Conservation (phyloP, 345 rosid species). For the Eucalyptus pauciflora region DNA sequence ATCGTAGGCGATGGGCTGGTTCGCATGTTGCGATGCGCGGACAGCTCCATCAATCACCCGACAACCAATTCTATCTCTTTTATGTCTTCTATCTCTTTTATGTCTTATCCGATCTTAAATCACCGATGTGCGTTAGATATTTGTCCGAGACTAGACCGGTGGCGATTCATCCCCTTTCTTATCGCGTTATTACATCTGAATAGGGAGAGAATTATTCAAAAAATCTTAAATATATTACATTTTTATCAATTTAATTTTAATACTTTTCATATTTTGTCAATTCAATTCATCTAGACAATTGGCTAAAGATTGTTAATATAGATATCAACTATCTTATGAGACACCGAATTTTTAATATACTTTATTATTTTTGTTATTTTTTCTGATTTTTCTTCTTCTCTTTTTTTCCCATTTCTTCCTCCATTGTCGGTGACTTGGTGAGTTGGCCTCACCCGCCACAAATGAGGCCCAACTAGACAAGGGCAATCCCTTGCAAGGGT, state of each 20-base stretch:
- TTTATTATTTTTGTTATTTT: too few species aligned
- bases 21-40: not conserved
- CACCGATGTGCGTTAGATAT: not conserved
- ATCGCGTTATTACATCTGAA: too few species aligned
- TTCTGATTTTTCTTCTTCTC: too few species aligned
- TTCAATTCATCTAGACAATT: too few species aligned
- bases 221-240: too few species aligned
- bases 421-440: fast-evolving
- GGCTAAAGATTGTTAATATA: fast-evolving
- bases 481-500: too few species aligned
- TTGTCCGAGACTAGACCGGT: not conserved
- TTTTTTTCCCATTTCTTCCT: not conserved
- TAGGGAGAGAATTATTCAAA: not conserved
- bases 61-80: not conserved
- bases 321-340: fast-evolving
- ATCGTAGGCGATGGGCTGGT: not conserved
- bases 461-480: too few species aligned
- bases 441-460: fast-evolving
- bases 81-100: not conserved
- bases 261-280: too few species aligned
- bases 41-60: not conserved
- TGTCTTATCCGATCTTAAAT: not conserved
- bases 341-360: too few species aligned
- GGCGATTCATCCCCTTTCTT: not conserved
- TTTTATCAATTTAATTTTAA: too few species aligned